Base-by-base conservation (phyloP, 2,329 filamentous ascomycete species). In the Monilinia vaccinii-corymbosi region DNA sequence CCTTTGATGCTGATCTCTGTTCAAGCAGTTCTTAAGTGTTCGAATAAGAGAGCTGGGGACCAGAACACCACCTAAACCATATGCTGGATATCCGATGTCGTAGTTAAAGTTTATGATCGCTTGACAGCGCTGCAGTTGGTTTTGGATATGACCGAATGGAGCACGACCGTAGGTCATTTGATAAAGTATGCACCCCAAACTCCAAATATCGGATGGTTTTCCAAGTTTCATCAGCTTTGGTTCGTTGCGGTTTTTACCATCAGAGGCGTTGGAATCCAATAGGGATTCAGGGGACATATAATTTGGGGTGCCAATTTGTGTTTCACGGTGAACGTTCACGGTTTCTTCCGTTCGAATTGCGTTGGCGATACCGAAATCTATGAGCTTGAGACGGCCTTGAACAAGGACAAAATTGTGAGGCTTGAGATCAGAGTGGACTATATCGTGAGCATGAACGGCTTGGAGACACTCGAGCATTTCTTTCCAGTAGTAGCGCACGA, bases 101-200 rank as follows among this genome's bases (percentile, higher is more conserved):
- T 91, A 84, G 60, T 85, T 80, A 73, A 84, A 89, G 73, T 93
- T 89, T 66, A 91, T 89, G 70, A 95, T 94, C 62, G 89, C 89
- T 73, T 91, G 86, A 72, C 95, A 94, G 25, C 91, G 86, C 42
- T 89, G 85, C 77, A 96, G 89, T 70, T 87, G 89, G 74, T 93
- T 94, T 61, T 84, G 78, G 67, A 99, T 95, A 71, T 97, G 92
- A 16, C 87, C 91, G 70, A 99, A 99, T 0, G 94, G 94, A 4
- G 91, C 88, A n/a, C 87, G 81, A n/a, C 94, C 94, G 71, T 99
- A 99, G 0, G 93, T 89, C 89, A 99, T 95, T 72, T 97, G 93
- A 75, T 96, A 99, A 16, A 99, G 78, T 63, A 99, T 97, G 71
- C 94, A 99, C 21, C 94, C 94, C 16, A 99, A 76, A 72, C 88